Evolutionary conservation across 495 filamentous ascomycete species (phyloP), one percentile per base, ranked within the genome.

Genomic region (Bryoglossum gracile): DNA sequence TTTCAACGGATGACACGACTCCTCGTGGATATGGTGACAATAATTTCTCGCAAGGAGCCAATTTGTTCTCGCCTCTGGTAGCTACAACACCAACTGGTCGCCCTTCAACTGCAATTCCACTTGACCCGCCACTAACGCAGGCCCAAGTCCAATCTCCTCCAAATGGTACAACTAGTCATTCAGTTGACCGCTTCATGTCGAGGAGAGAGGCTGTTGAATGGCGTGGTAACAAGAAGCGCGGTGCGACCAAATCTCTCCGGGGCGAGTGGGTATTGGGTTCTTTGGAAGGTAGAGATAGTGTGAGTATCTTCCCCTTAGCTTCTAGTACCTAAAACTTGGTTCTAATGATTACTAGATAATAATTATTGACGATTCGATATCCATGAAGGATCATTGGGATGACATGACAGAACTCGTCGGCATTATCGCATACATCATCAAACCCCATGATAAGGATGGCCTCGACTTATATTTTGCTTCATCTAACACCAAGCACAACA

Each of bases 91-190:
- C 1, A 23, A 5, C 32, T 38, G 19, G 8, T 37, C 30, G 33
- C 36, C 44, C 44, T 37, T 47, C 44, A 38, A 47, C 44, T 47
- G n/a, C n/a, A n/a, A n/a, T n/a, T n/a, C n/a, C n/a, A n/a, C n/a
- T n/a, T n/a, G n/a, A n/a, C n/a, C n/a, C n/a, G n/a, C n/a, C n/a
- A n/a, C n/a, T n/a, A n/a, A n/a, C n/a, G n/a, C 38, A 18, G 36
- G 24, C 8, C 25, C 44, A 30, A 47, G 30, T 47, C 0, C 19
- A 1, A 19, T 47, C 38, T 10, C 44, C 44, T 37, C 0, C n/a
- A 19, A 47, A 22, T 36, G 8, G 16, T 37, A n/a, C 8, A 38
- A 23, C 32, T 3, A 24, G 18, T n/a, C 3, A 24, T 37, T 25
- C 30, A 8, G 17, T 21, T 47, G 33, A 18, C 32, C 36, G 23